A percentile compares a stretch with the other conserved stretches of the same genome.
phyloP scores from a whole-genome alignment of 768 basidiomycete genomes.

The Boletus reticuloceps region DNA sequence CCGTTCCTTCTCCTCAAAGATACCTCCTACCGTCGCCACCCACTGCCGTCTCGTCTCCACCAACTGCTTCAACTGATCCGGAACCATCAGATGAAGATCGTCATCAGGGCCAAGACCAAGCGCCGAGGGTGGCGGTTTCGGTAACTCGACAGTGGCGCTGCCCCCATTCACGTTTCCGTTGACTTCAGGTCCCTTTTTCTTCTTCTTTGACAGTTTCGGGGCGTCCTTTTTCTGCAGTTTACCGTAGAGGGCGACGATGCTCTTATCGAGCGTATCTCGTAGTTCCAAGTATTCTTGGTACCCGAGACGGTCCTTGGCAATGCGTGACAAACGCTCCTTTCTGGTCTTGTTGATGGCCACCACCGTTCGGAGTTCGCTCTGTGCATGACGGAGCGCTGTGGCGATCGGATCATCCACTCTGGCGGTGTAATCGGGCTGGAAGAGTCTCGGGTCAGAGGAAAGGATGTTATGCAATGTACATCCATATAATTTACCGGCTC shows the following conservation, averaged over 20 bases:
- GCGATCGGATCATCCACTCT: slow-evolving; percentile 95
- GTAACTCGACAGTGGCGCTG: slow-evolving; percentile 32
- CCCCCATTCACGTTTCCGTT: slow-evolving; percentile 33
- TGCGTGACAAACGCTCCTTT: slow-evolving; percentile 62
- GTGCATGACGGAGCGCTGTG: slow-evolving; percentile 84
- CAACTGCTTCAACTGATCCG: slow-evolving; percentile 66
- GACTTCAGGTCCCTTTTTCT: slow-evolving; percentile 56
- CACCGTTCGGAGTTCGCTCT: slow-evolving; percentile 74
- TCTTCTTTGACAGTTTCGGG: slow-evolving; percentile 69
- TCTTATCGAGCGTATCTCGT: slow-evolving; percentile 84
- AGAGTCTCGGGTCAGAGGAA: slow-evolving; percentile 21
- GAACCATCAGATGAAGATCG: slow-evolving; percentile 57
- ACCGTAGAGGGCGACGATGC: slow-evolving; percentile 68
- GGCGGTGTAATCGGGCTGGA: slow-evolving; percentile 68
- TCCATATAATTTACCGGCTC: slow-evolving; percentile 55
- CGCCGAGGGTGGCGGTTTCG: slow-evolving; percentile 68
- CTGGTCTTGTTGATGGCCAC: slow-evolving; percentile 82
- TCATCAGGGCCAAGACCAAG: slow-evolving; percentile 69
- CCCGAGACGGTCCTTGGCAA: slow-evolving; percentile 84
- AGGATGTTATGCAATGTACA: not conserved
- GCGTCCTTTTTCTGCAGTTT: slow-evolving; percentile 83
- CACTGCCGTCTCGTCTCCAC: slow-evolving; percentile 77
- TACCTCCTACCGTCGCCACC: slow-evolving; percentile 70
- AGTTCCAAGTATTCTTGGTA: slow-evolving; percentile 89
- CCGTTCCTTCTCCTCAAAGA: slow-evolving; percentile 74